Evolutionary conservation across 768 basidiomycete species (phyloP).

Genomic region (Mycena venus): DNA sequence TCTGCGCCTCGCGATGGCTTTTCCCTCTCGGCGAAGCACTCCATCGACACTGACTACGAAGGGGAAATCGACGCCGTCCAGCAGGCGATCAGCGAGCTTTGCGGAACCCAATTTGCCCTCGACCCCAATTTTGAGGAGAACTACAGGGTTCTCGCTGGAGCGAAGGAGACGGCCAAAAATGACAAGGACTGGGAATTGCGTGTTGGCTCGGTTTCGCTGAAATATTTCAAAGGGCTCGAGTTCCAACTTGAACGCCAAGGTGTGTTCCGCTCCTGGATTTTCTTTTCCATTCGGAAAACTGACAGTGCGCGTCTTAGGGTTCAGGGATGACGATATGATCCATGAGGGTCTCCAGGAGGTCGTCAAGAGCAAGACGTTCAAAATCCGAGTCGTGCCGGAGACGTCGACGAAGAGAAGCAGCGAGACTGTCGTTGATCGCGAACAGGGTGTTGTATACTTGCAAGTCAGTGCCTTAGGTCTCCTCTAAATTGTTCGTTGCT

Average conservation of each 20-base stretch:
- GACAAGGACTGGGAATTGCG: conserved; percentile 44
- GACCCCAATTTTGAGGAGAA: conserved; percentile 55
- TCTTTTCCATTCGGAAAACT: background rate
- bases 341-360: conserved; percentile 56
- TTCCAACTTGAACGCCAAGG: conserved; percentile 45
- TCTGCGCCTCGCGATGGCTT: conserved; percentile 47
- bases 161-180: conserved; percentile 9
- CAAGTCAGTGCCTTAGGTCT: too few relatives aligned
- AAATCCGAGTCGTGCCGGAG: conserved; percentile 51
- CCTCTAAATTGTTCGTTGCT: too few relatives aligned
- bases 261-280: background rate
- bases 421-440: too few relatives aligned
- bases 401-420: too few relatives aligned
- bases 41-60: conserved; percentile 49
- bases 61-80: conserved; percentile 43
- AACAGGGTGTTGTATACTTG: too few relatives aligned
- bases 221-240: conserved; percentile 51
- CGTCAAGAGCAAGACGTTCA: conserved; percentile 52
- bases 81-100: conserved; percentile 44
- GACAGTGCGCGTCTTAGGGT: conserved; percentile 36
- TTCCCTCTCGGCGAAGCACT: conserved; percentile 47
- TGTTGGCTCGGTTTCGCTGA: conserved; percentile 42
- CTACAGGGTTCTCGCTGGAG: conserved; percentile 39
- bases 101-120: conserved; percentile 47
- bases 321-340: conserved; percentile 54